phyloP scores from a whole-genome alignment of 306 rosid species.

The Rosa rugosa region DNA sequence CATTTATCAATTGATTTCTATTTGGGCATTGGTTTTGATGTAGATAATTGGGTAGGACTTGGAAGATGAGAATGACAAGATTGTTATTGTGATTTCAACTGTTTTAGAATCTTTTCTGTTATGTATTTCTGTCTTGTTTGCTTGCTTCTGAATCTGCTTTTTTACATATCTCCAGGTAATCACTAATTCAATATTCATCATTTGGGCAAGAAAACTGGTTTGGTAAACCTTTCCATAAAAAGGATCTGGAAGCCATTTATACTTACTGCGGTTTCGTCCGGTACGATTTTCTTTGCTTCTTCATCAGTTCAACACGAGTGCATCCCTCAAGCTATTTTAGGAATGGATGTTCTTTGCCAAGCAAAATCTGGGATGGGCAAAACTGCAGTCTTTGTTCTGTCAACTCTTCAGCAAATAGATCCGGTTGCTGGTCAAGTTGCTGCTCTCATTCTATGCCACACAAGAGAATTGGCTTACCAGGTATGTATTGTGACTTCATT shows the following conservation, averaged over 20 bases:
- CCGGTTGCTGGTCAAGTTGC: slow-evolving; percentile 75
- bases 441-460: slow-evolving; percentile 73
- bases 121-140: not conserved
- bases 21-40: not conserved
- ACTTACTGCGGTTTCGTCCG: slow-evolving; percentile 70
- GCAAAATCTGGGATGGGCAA: slow-evolving; percentile 83
- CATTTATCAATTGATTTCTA: not conserved
- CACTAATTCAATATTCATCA: slow-evolving; percentile 58
- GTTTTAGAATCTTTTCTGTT: not conserved
- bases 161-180: slow-evolving; percentile 55
- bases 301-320: slow-evolving; percentile 80
- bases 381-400: slow-evolving; percentile 72
- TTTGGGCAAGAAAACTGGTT: slow-evolving; percentile 57
- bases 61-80: not conserved
- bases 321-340: slow-evolving; percentile 78
- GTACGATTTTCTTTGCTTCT: slow-evolving; percentile 60
- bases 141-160: slow-evolving; percentile 17
- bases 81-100: not conserved
- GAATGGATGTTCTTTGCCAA: slow-evolving; percentile 78
- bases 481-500: slow-evolving; percentile 26
- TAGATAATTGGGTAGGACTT: not conserved
- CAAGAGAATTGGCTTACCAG: slow-evolving; percentile 75
- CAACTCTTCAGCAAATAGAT: slow-evolving; percentile 71
- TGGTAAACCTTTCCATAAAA: slow-evolving; percentile 71
- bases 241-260: slow-evolving; percentile 68